Percentiles rank a stretch among this genome's conserved stretches.
These are phyloP conservation scores for Paecilomyces niveus DNA, from an alignment of 2,329 filamentous ascomycete genomes.

Conservation along the genomic window DNA sequence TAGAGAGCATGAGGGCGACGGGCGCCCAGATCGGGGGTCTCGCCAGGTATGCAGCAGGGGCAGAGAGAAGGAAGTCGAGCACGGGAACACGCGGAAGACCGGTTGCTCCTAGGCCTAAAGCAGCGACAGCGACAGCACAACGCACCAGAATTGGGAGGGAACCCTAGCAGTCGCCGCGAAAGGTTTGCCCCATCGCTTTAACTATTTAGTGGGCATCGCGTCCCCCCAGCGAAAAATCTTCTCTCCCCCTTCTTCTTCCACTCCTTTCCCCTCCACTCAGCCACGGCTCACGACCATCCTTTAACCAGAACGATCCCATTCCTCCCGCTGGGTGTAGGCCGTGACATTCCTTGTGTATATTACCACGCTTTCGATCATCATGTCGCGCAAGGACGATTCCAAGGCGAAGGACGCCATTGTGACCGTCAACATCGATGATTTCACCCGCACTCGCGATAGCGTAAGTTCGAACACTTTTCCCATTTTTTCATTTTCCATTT, in stretches of 20 bases:
- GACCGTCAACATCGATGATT: constrained; percentile 60
- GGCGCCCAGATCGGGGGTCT: background rate
- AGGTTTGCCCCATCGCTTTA: background rate
- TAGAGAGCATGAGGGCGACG: too few species aligned
- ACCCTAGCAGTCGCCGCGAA: background rate
- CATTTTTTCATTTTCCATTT: background rate
- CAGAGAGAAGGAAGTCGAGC: constrained; percentile 6
- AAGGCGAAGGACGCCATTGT: constrained; percentile 27
- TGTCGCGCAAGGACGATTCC: constrained; percentile 31
- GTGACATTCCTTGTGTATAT: constrained; percentile 29
- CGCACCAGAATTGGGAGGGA: background rate
- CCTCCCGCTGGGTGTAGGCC: background rate
- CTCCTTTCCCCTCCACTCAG: constrained; percentile 32
- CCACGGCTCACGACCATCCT: constrained; percentile 45
- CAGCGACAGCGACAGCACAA: constrained; percentile 6
- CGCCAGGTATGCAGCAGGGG: background rate
- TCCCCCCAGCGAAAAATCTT: constrained; percentile 10
- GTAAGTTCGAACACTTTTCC: constrained; percentile 49
- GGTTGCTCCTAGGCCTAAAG: constrained; percentile 12
- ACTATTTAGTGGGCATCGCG: constrained; percentile 6
- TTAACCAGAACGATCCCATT: constrained; percentile 25
- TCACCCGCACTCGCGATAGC: constrained; percentile 71
- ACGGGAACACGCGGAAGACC: background rate
- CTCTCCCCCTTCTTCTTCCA: constrained; percentile 10
- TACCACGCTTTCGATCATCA: constrained; percentile 43